Evolutionary conservation across 345 rosid genomes (phyloP), one percentile per base, ranked within the genome.

Genomic region (Aurinia saxatilis): DNA sequence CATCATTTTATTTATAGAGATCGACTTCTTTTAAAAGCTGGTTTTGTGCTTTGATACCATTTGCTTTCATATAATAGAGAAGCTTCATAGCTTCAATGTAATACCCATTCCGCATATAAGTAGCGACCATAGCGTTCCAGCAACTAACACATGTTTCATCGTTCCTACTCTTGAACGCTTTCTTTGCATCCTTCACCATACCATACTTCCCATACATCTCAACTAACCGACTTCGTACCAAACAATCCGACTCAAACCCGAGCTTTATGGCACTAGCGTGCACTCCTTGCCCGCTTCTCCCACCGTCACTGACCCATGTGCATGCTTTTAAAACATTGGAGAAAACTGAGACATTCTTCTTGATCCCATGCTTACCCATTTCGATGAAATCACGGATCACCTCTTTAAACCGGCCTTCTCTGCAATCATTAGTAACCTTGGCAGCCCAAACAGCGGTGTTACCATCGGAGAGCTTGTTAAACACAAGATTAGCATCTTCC

Each of bases 131-230:
- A 27, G 86, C 85, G 45, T 81, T 83, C 89, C 77, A 77, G 27
- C 56, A 34, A 44, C 70, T 61, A 36, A 13, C 48, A 44, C 35
- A 64, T 50, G 39, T 49, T 44, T 70, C 62, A 7, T 63, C 63
- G 7, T 58, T 62, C 27, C 58, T 67, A 13, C 53, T 52, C 50
- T 75, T 65, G 56, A 81, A 88, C 10, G 58, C 81, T 33, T 57
- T 77, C 46, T 82, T 58, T 0, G 88, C 90, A 34, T 83, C 80
- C 69, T 50, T 63, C 49, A 80, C 67, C 50, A 74, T 50, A 45
- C 84, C 76, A 49, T 73, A 69, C 63, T 80, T 82, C 8, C 81
- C 81, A 73, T 88, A 85, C 90, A 85, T 80, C 63, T 80, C 78
- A 55, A 88, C 73, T 72, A 88, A 58, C 62, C 84, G 75, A 17